Conservation (phyloP, 768 basidiomycete species). For the Lactarius indigo region DNA sequence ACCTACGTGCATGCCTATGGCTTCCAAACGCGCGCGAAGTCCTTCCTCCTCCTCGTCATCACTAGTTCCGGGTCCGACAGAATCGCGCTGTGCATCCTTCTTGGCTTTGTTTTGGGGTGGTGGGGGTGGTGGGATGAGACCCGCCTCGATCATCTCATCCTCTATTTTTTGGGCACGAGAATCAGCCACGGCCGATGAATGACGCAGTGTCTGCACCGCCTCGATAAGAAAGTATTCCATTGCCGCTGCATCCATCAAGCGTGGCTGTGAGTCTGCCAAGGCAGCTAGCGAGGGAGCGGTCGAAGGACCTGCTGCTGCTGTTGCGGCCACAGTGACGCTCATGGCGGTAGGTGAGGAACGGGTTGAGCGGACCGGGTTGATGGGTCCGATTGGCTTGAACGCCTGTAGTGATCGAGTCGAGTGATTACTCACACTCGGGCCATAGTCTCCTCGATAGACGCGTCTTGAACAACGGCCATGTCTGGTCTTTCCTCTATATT, state of each 20-base stretch:
- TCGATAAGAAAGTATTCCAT: constrained; percentile 89
- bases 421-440: background rate
- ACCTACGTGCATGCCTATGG: constrained; percentile 84
- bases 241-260: constrained; percentile 59
- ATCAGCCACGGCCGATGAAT: constrained; percentile 70
- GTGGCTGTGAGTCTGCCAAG: constrained; percentile 61
- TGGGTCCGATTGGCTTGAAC: background rate
- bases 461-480: constrained; percentile 31
- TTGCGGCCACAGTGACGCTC: constrained; percentile 13
- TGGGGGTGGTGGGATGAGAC: constrained; percentile 56
- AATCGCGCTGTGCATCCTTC: constrained; percentile 39
- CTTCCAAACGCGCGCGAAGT: constrained; percentile 64
- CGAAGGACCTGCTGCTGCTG: constrained; percentile 25
- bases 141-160: constrained; percentile 75
- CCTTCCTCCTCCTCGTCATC: constrained; percentile 80
- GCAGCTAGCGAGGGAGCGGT: constrained; percentile 39
- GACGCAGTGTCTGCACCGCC: constrained; percentile 67
- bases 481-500: constrained; percentile 45
- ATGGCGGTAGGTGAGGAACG: background rate
- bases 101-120: constrained; percentile 39
- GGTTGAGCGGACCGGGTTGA: constrained; percentile 24
- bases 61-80: constrained; percentile 31
- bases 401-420: background rate
- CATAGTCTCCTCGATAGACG: background rate
- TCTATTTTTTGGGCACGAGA: constrained; percentile 66